Base-by-base conservation (phyloP, 176 grass and related monocot species). In the Musa acuminata region DNA sequence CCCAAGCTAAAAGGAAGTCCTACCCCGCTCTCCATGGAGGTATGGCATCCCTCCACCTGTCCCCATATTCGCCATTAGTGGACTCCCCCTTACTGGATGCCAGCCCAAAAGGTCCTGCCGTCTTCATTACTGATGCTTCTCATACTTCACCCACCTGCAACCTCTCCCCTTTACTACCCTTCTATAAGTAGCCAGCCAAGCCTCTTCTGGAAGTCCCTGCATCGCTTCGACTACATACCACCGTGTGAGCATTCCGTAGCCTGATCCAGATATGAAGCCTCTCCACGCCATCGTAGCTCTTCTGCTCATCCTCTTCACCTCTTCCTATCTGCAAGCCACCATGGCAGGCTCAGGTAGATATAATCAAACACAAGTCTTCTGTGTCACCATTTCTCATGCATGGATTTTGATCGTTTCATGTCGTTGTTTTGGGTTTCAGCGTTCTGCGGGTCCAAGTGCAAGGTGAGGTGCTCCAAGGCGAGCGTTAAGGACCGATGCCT, bases 401-500 rank as follows among this genome's bases (percentile, higher is more conserved):
- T 43, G 35, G 35, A 43, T 43, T 26, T 64, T 69, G 6, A 22
- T 54, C 9, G 55, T 78, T 77, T 24, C 72, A 63, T 13, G 11
- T 8, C 11, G 13, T 9, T 51, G 25, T 13, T n/a, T 49, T 49
- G 29, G 0, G 12, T 25, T 8, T 64, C 11, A 93, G 94, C 1
- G n/a, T 89, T 98, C 63, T 98, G 94, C 58, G 77, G 87, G 74
- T 62, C 79, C 62, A 98, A 93, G 74, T 98, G 94, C 94, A 51
- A 83, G 75, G 72, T 78, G 77, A 75, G 90, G 86, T 98, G 90
- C 86, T 93, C 94, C 69, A 98, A 93, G 84, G 90, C 94, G 51
- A 64, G 90, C n/a, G 78, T 81, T 25, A 81, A 85, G 75, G 94
- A 93, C 79, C 80, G 91, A 54, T 98, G 90, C 90, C 81, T 98